Percentiles rank a stretch among this genome's conserved stretches.
Conservation (phyloP, 768 basidiomycete genomes). For the Galerina sulciceps region DNA sequence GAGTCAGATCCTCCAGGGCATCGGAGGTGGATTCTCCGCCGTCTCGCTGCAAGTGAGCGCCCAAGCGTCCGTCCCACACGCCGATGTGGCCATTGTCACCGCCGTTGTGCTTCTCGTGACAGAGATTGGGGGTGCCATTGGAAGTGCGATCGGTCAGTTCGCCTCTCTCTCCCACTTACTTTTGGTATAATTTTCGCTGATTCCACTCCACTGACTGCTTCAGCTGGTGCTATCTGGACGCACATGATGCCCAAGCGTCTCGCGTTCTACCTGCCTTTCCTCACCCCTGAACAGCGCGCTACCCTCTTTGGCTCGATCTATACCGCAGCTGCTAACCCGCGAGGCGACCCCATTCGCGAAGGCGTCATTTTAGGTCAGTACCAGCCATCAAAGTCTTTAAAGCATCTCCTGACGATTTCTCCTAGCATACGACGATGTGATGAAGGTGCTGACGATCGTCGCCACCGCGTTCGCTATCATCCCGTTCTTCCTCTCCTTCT, state of each 20-base stretch:
- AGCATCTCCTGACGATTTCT: neutral
- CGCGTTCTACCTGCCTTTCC: constrained; percentile 53
- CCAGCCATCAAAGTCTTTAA: constrained; percentile 13
- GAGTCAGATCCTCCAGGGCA: constrained; percentile 73
- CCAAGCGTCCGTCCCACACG: constrained; percentile 68
- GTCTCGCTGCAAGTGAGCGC: constrained; percentile 60
- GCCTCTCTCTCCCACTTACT: constrained; percentile 2
- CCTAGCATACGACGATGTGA: constrained; percentile 57
- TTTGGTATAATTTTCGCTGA: neutral
- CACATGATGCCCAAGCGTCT: constrained; percentile 69
- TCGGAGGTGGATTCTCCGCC: constrained; percentile 74
- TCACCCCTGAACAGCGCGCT: constrained; percentile 45
- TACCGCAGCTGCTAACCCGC: constrained; percentile 48
- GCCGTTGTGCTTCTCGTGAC: constrained; percentile 70
- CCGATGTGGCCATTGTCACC: constrained; percentile 69
- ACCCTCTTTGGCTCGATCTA: constrained; percentile 61
- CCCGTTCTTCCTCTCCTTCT: constrained; percentile 59
- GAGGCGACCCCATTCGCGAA: constrained; percentile 61
- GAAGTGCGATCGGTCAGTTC: constrained; percentile 58
- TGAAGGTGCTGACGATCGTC: constrained; percentile 58
- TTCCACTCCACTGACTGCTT: too few relatives aligned
- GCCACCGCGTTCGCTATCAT: constrained; percentile 58
- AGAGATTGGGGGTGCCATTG: constrained; percentile 70
- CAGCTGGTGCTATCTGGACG: constrained; percentile 70
- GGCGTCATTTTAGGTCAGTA: constrained; percentile 62